Evolutionary conservation across 176 grass and related monocot species (phyloP), one percentile per base, ranked within the genome.

Genomic region (Oryza brachyantha): DNA sequence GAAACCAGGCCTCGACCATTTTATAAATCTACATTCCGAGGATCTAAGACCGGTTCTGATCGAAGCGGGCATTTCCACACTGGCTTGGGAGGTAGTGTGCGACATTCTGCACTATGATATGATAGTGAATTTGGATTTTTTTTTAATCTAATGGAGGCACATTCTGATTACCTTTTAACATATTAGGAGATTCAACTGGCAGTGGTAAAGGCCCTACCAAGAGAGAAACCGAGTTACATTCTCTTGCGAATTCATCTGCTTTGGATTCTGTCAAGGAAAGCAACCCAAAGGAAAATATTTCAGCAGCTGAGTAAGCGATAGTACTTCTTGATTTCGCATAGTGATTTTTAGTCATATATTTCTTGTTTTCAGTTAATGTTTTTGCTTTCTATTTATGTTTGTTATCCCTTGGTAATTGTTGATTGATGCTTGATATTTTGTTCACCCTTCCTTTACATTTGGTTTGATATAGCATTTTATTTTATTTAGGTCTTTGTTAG

Each of bases 1-100:
- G 83, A 91, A 89, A 73, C 83, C 45, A 89, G 86, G 50, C 54
- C 86, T 76, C 80, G 80, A 16, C 29, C 77, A 72, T 85, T 81
- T 37, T 81, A 72, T 80, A 94, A 85, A 84, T 63, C 59, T 81
- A 45, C 42, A 57, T 68, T 88, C 52, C 83, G 57, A 57, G 80
- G 86, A 32, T 71, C 64, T 57, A 94, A 83, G 73, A 63, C 72
- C 86, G 73, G 76, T 64, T 66, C 36, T 67, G 92, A 91, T 38
- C 92, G 61, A 72, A 67, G 62, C 61, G 82, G 83, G 3, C 83
- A 70, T 37, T 67, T 42, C 66, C 76, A 83, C 62, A 41, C 79
- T 25, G 66, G 79, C 41, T 72, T 72, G 0, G 68, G 73, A 75
- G 92, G 92, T 94, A 77, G 12, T 7, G 22, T 82, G 61, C 54